Evolutionary conservation across 2,329 filamentous ascomycete species (phyloP).

Genomic region (Pestalotiopsis sp.): DNA sequence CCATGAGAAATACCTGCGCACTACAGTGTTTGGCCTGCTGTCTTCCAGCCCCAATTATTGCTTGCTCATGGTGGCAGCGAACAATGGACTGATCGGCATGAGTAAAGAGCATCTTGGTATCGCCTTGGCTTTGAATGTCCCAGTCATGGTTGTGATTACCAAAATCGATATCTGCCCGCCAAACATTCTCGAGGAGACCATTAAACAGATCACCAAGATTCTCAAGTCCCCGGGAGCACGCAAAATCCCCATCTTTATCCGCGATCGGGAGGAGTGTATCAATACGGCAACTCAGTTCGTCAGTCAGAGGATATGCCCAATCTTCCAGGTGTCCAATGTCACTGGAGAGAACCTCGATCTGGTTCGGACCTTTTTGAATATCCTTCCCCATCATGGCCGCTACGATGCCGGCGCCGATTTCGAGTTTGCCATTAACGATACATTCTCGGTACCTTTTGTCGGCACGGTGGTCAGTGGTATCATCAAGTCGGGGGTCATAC

Average conservation of each 20-base stretch:
- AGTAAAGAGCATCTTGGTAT: constrained; percentile 97
- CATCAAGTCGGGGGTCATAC: constrained; percentile 83
- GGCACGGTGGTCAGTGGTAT: constrained; percentile 96
- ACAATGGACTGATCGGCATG: constrained; percentile 97
- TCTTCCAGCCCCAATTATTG: constrained; percentile 98
- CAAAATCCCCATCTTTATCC: constrained; percentile 96
- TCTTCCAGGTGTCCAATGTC: constrained; percentile 98
- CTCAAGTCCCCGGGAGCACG: constrained; percentile 90
- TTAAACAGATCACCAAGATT: constrained; percentile 88
- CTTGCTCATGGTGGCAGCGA: constrained; percentile 96
- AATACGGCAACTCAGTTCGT: constrained; percentile 97
- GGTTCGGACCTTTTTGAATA: constrained; percentile 91
- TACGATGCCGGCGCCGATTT: constrained; percentile 88
- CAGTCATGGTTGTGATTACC: constrained; percentile 96
- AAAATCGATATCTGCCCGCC: constrained; percentile 99
- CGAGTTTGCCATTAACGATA: constrained; percentile 96
- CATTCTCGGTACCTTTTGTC: constrained; percentile 95
- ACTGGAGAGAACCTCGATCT: constrained; percentile 90
- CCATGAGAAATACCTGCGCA: constrained; percentile 92
- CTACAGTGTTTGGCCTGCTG: constrained; percentile 92
- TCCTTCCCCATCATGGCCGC: constrained; percentile 90
- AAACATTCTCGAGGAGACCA: constrained; percentile 91
- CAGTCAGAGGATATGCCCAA: constrained; percentile 90
- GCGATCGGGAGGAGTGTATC: constrained; percentile 86
- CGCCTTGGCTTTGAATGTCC: constrained; percentile 90